These are phyloP conservation scores for Wickerhamiella dianesei DNA, from an alignment of 805 yeast species.

Conservation along the genomic window DNA sequence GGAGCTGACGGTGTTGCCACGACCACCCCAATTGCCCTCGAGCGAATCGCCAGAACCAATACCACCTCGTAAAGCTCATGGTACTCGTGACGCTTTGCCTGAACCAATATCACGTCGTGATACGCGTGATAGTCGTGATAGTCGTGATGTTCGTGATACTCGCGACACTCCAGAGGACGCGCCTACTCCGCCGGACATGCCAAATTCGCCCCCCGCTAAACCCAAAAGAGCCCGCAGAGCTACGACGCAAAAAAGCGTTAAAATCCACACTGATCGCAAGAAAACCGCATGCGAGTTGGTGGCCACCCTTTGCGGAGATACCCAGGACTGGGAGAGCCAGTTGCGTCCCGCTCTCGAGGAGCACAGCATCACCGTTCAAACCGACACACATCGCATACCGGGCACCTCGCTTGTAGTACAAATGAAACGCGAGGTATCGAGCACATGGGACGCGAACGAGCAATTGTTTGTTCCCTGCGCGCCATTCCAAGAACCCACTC, in stretches of 20 bases:
- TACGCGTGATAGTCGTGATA: too few species aligned
- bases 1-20: too few species aligned
- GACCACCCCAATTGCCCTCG: too few species aligned
- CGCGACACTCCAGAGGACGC: background rate
- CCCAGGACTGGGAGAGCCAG: background rate
- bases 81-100: too few species aligned
- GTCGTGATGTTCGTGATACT: too few species aligned
- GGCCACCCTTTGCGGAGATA: background rate
- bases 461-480: constrained; percentile 4
- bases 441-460: background rate
- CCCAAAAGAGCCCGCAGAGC: background rate
- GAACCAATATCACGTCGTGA: too few species aligned
- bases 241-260: background rate
- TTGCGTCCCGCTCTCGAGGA: constrained; percentile 1
- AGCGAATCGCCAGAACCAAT: too few species aligned
- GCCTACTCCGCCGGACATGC: background rate
- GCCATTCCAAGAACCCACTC: background rate
- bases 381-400: background rate
- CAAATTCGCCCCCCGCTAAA: background rate
- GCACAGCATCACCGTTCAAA: background rate
- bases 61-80: too few species aligned
- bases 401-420: background rate
- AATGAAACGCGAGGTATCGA: background rate
- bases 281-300: constrained; percentile 1
- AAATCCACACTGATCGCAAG: constrained; percentile 4